Conservation (phyloP, 2,329 filamentous ascomycete species). For the Cylindrodendrum hubeiense region DNA sequence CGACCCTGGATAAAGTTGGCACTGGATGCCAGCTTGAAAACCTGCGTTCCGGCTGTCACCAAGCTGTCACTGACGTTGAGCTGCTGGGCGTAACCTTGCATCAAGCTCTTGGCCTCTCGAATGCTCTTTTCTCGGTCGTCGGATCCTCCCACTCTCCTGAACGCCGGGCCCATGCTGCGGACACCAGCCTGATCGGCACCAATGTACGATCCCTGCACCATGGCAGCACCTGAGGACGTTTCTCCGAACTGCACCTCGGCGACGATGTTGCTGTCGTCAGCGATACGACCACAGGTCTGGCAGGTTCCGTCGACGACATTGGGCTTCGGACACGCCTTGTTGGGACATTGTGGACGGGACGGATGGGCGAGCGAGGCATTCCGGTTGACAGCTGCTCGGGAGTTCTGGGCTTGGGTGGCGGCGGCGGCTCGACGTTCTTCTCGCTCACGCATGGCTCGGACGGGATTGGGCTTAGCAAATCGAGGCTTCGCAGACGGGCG, state of each 20-base stretch:
- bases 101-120: conserved; percentile 68
- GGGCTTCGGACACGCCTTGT: conserved; percentile 70
- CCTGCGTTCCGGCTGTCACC: conserved; percentile 75
- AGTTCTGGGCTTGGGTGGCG: conserved; percentile 43
- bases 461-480: conserved; percentile 59
- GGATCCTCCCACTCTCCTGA: conserved; percentile 69
- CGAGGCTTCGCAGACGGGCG: conserved; percentile 51
- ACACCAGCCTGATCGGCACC: conserved; percentile 87
- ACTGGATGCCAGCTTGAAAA: conserved; percentile 81
- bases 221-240: conserved; percentile 83
- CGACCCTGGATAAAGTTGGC: conserved; percentile 89
- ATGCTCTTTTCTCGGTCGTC: conserved; percentile 72
- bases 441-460: conserved; percentile 65
- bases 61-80: conserved; percentile 72
- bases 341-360: conserved; percentile 64
- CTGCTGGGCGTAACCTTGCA: conserved; percentile 72
- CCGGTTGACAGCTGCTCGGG: conserved; percentile 47
- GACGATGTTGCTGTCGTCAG: conserved; percentile 90
- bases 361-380: conserved; percentile 49
- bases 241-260: conserved; percentile 94
- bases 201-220: conserved; percentile 91
- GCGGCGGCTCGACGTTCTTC: conserved; percentile 59
- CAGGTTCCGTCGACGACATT: conserved; percentile 78
- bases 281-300: conserved; percentile 84
- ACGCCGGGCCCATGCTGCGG: conserved; percentile 73